Percentiles rank a stretch among this genome's conserved stretches.
Evolutionary conservation across 2,329 filamentous ascomycete species (phyloP).

Genomic region (Whalleya microplaca): DNA sequence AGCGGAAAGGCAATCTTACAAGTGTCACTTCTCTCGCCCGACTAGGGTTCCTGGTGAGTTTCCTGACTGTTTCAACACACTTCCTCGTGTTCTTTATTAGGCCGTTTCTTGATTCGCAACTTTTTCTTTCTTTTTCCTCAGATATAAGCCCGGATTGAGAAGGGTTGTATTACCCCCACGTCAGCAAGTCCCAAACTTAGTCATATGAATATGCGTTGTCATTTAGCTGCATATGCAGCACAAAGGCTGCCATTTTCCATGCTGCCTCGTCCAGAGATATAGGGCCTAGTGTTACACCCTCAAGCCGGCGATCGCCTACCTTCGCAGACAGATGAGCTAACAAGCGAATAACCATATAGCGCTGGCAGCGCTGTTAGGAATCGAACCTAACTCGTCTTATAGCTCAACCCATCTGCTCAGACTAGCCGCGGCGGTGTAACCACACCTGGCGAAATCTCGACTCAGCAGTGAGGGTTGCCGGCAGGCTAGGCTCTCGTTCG

Average conservation of each 20-base stretch:
- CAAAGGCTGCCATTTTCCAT: background rate
- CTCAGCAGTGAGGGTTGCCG: background rate
- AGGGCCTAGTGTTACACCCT: background rate
- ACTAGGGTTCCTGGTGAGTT: background rate
- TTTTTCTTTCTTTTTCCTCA: background rate
- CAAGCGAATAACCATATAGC: too few relatives aligned
- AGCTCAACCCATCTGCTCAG: too few relatives aligned
- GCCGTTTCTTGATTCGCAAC: background rate
- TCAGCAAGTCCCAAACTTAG: background rate
- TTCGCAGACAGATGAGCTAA: too few relatives aligned
- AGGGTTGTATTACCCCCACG: background rate
- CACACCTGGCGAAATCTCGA: background rate
- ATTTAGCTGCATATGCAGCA: background rate
- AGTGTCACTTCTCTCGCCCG: background rate
- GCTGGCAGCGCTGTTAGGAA: too few relatives aligned
- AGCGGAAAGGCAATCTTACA: background rate
- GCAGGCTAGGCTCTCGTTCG: too few relatives aligned
- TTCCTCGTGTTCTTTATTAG: background rate
- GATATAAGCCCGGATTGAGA: background rate
- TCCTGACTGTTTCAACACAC: background rate
- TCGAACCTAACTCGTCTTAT: too few relatives aligned
- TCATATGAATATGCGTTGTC: background rate
- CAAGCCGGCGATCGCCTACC: background rate
- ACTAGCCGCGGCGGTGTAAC: background rate
- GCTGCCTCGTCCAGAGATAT: background rate